Conservation (phyloP, 306 rosid species). For the Ceratonia siliqua region DNA sequence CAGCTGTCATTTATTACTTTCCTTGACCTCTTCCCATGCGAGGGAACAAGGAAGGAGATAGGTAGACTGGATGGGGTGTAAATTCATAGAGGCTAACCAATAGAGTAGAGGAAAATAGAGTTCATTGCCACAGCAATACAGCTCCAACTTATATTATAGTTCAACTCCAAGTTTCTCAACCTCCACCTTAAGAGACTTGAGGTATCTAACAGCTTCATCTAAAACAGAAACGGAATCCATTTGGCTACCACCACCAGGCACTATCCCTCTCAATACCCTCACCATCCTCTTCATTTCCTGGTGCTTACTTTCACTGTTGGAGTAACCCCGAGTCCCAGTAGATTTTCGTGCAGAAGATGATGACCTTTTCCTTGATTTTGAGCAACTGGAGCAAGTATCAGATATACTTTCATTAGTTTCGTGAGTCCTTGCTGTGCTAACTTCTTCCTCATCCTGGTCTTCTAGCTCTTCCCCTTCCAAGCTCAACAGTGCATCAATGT, state of each 20-base stretch:
- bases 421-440: slow-evolving; percentile 84
- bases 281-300: slow-evolving; percentile 83
- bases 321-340: slow-evolving; percentile 44
- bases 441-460: slow-evolving; percentile 75
- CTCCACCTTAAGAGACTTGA: slow-evolving; percentile 90
- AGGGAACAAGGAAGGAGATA: neutral
- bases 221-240: slow-evolving; percentile 71
- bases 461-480: slow-evolving; percentile 71
- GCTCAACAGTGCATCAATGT: slow-evolving; percentile 90
- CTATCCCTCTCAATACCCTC: slow-evolving; percentile 65
- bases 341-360: slow-evolving; percentile 45
- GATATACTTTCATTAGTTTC: slow-evolving; percentile 52
- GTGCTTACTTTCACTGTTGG: slow-evolving; percentile 55
- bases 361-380: slow-evolving; percentile 51
- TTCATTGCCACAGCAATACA: neutral
- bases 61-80: slow-evolving; percentile 19
- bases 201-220: slow-evolving; percentile 89
- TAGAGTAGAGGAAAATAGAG: neutral
- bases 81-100: neutral
- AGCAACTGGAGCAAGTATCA: slow-evolving; percentile 71
- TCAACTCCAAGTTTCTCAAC: slow-evolving; percentile 69
- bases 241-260: slow-evolving; percentile 81
- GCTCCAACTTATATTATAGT: slow-evolving; percentile 38
- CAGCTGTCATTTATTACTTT: slow-evolving; percentile 40
- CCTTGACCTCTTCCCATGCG: slow-evolving; percentile 27